Evolutionary conservation across 495 filamentous ascomycete species (phyloP), one percentile per base, ranked within the genome.

Genomic region (Aspergillus leporis): DNA sequence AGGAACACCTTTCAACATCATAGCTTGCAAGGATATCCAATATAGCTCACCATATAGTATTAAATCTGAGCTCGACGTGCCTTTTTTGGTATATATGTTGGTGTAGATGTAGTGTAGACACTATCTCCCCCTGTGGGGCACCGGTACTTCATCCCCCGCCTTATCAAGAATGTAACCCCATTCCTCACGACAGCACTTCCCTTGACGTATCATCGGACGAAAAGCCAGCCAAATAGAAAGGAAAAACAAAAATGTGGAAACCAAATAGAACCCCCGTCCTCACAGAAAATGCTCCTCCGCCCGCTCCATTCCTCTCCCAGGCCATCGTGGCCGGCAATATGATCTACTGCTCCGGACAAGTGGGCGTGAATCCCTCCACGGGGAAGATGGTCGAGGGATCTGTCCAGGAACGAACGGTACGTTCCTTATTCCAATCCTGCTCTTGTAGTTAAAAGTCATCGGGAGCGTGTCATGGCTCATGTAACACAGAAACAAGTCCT

Each of bases 341-440:
- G 48, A 65, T 79, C 61, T 78, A 74, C 54, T 79, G 77, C 60
- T 78, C 75, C 7, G 78, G 78, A 10, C 73, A 77, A 49, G 59
- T 86, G 31, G 84, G 80, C 50, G 66, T 79, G 43, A 74, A 83
- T 56, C 78, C 82, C 12, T 61, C 65, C 19, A 84, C 82, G 0
- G 73, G 72, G 25, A 68, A 78, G 34, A 51, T 84, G 21, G 73
- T 83, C 5, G 74, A 82, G 38, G 84, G 83, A 0, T 72, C 74
- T 2, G 76, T 87, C n/a, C 74, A 77, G 53, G 80, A 83, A 46
- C 71, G 84, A 48, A 78, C 83, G 28, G 85, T 85, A 69, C 56
- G 74, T 25, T 25, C 19, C 46, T 30, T 43, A 9, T 4, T 46
- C 36, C 10, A 8, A 31, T 21, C 23, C 3, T 43, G 1, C 13